These are phyloP conservation scores for Circinella minor DNA, from an alignment of 371 early-diverging fungal species.

Conservation along the genomic window DNA sequence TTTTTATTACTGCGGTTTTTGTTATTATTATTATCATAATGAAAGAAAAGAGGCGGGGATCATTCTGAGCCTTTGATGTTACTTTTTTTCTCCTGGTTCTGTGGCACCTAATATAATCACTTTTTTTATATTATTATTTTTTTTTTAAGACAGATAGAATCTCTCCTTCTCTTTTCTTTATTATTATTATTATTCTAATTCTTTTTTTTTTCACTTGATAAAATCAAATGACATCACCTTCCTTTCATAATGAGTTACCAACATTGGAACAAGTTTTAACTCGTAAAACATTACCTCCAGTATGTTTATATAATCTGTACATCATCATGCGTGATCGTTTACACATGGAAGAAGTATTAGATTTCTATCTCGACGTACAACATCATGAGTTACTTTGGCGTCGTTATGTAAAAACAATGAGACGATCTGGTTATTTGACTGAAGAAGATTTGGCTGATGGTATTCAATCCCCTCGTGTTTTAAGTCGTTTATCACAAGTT, in stretches of 20 bases:
- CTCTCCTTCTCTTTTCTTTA: not conserved
- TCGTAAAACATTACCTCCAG: slow-evolving; percentile 68
- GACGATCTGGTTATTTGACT: slow-evolving; percentile 38
- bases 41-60: no score
- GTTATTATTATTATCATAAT: no score
- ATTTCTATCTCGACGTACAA: slow-evolving; percentile 71
- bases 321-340: slow-evolving; percentile 67
- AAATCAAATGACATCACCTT: not conserved
- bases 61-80: no score
- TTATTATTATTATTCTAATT: not conserved
- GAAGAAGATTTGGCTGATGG: slow-evolving; percentile 51
- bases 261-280: slow-evolving; percentile 63
- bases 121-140: no score
- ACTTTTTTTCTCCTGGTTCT: no score
- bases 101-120: no score
- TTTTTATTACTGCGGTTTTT: no score
- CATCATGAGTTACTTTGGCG: slow-evolving; percentile 69
- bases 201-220: not conserved
- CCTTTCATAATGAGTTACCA: slow-evolving; percentile 40
- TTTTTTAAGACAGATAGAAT: no score
- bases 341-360: slow-evolving; percentile 64
- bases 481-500: slow-evolving; percentile 38
- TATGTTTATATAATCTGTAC: slow-evolving; percentile 72
- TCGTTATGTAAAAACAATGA: slow-evolving; percentile 54
- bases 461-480: slow-evolving; percentile 37